Evolutionary conservation across 305 asterid genomes (phyloP), one percentile per base, ranked within the genome.

Genomic region (Fraxinus latifolia): DNA sequence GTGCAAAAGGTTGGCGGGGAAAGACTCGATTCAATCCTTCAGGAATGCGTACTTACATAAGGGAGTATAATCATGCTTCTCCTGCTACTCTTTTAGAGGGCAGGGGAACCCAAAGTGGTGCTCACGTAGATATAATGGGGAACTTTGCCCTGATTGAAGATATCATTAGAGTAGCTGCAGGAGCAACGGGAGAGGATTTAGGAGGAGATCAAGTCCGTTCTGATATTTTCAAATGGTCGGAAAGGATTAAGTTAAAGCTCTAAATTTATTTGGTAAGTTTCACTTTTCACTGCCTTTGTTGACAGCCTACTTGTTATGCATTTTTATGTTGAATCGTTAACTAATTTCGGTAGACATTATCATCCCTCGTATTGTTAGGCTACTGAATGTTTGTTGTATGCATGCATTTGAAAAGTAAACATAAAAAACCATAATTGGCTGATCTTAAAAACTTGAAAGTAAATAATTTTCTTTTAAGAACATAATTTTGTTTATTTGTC

Each of bases 51-150:
- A 90, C 91, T 19, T 91, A 86, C 78, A 60, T 91, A 80, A 91
- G 97, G 85, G 98, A 94, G 90, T 91, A 93, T 53, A 86, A 83
- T 73, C 98, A 94, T 62, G 88, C 93, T 25, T 94, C 97, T 81
- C 98, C 97, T 0, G 82, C 91, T 36, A 92, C 89, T 82, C 90
- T 93, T 82, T 80, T 94, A 29, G 97, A 93, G 84, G 98, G 98
- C 58, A 87, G 97, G 90, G 97, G 98, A 78, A 93, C 97, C 8
- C 93, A 93, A 81, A 94, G 97, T 80, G 97, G 97, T 73, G 97
- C 97, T 71, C 97, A 94, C 81, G 98, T 94, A 60, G 95, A 94
- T 84, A 94, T 94, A 82, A 83, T 94, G 97, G 98, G 98, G 65
- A 94, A 93, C 83, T 93, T 91, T 84, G 96, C 93, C 12, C 84